These are phyloP conservation scores for Cyberlindnera mississippiensis DNA, from an alignment of 805 yeast species.

Conservation along the genomic window DNA sequence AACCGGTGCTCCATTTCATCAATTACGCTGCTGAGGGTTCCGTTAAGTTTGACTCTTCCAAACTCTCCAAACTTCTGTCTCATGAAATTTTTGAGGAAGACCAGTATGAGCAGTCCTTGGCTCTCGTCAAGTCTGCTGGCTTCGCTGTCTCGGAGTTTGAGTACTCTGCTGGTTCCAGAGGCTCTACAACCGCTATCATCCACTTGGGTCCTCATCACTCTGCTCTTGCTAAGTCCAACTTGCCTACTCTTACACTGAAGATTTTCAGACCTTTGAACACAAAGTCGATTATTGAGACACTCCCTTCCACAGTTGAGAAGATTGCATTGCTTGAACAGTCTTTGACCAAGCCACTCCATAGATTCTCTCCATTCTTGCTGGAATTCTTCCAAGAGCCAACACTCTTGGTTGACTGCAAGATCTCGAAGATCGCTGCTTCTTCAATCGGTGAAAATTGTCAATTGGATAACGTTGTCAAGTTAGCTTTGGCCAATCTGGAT, in stretches of 20 bases:
- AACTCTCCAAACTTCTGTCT: constrained; percentile 8
- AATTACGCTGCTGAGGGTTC: constrained; percentile 24
- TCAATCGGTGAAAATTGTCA: constrained; percentile 35
- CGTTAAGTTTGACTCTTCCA: constrained; percentile 14
- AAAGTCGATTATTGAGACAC: constrained; percentile 29
- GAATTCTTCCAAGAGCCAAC: constrained; percentile 65
- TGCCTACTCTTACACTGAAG: constrained; percentile 51
- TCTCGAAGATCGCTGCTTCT: constrained; percentile 53
- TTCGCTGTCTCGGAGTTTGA: constrained; percentile 30
- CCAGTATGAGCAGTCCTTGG: constrained; percentile 32
- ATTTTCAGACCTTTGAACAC: constrained; percentile 60
- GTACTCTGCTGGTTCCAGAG: constrained; percentile 39
- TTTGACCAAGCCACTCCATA: constrained; percentile 30
- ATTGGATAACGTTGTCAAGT: constrained; percentile 20
- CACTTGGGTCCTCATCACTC: constrained; percentile 11
- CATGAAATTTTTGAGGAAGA: constrained; percentile 26
- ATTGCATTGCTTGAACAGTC: constrained; percentile 65
- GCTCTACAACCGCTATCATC: constrained; percentile 50
- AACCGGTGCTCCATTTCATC: constrained; percentile 73
- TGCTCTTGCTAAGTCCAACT: constrained; percentile 3
- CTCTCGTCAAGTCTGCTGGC: constrained; percentile 25
- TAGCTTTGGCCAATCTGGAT: constrained; percentile 47
- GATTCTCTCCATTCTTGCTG: constrained; percentile 68
- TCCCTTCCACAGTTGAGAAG: constrained; percentile 53
- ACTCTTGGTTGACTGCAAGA: constrained; percentile 40